Percentiles rank a stretch among this genome's conserved stretches.
Evolutionary conservation across 306 rosid species (phyloP).

Genomic region (Cucurbita moschata): DNA sequence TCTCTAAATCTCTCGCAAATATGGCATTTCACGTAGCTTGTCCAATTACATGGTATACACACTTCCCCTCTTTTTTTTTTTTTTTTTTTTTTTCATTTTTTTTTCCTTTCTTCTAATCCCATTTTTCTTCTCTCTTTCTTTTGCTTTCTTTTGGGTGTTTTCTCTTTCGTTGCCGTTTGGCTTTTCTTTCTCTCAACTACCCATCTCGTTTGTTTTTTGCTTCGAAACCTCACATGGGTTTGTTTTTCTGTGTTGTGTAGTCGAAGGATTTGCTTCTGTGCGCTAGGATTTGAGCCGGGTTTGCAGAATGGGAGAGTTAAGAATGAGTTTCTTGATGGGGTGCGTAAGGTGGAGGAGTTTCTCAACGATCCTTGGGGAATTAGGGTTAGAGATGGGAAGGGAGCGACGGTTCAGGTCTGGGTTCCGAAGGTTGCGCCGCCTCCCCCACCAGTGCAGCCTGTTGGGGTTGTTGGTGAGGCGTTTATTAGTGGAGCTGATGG

Average conservation of each 20-base stretch:
- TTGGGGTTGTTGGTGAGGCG: conserved; percentile 14
- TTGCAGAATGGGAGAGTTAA: conserved; percentile 24
- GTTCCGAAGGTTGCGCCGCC: conserved; percentile 75
- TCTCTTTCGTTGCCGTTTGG: background rate
- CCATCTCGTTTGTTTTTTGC: background rate
- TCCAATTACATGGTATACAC: conserved; percentile 62
- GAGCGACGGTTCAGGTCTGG: conserved; percentile 32
- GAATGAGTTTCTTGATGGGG: conserved; percentile 32
- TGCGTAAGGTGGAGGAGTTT: conserved; percentile 34
- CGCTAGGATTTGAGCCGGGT: conserved; percentile 50
- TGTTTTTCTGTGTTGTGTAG: conserved; percentile 15
- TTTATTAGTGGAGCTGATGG: conserved; percentile 14
- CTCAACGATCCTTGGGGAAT: conserved; percentile 32
- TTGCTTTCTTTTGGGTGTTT: background rate
- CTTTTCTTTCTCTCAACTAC: background rate
- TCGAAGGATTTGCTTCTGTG: conserved; percentile 56
- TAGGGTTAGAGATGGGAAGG: conserved; percentile 26
- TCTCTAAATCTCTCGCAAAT: conserved; percentile 30
- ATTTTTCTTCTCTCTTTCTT: background rate
- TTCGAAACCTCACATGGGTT: background rate
- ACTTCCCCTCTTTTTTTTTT: conserved; percentile 1
- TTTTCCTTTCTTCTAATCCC: background rate
- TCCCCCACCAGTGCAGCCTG: conserved; percentile 30
- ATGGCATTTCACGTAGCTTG: conserved; percentile 87
- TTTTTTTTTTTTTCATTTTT: background rate